Evolutionary conservation across 768 basidiomycete species (phyloP).

Genomic region (Mycena pura): DNA sequence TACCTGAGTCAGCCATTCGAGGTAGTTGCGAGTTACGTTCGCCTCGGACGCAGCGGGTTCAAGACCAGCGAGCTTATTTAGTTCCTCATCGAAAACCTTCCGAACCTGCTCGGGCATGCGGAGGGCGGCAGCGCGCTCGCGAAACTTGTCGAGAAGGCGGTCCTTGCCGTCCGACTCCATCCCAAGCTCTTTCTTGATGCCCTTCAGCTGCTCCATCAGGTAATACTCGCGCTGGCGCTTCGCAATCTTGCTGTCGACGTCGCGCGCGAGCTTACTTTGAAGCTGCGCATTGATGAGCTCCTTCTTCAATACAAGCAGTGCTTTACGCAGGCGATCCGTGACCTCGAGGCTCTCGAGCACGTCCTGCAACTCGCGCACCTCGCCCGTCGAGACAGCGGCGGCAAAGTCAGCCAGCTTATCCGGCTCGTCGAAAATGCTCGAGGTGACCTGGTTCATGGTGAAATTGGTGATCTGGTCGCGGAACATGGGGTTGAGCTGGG

Average conservation of each 20-base stretch:
- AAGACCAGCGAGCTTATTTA: constrained; percentile 86
- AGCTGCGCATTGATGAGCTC: constrained; percentile 97
- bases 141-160: constrained; percentile 91
- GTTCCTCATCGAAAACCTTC: constrained; percentile 96
- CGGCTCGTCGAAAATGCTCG: constrained; percentile 96
- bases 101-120: constrained; percentile 90
- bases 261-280: constrained; percentile 89
- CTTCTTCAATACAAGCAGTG: constrained; percentile 93
- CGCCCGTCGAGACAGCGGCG: constrained; percentile 93
- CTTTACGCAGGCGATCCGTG: constrained; percentile 89
- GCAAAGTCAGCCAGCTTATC: constrained; percentile 98
- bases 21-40: constrained; percentile 92
- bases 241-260: constrained; percentile 94
- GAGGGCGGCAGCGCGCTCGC: constrained; percentile 77
- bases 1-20: constrained; percentile 91
- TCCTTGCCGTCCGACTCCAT: constrained; percentile 97
- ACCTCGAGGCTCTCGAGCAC: constrained; percentile 88
- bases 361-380: constrained; percentile 90
- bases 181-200: constrained; percentile 94
- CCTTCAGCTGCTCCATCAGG: constrained; percentile 95
- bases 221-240: constrained; percentile 95
- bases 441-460: constrained; percentile 89
- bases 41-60: constrained; percentile 93
- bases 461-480: constrained; percentile 98
- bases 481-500: constrained; percentile 95